Evolutionary conservation across 257 asterid species (phyloP).

Genomic region (Cinchona pubescens): DNA sequence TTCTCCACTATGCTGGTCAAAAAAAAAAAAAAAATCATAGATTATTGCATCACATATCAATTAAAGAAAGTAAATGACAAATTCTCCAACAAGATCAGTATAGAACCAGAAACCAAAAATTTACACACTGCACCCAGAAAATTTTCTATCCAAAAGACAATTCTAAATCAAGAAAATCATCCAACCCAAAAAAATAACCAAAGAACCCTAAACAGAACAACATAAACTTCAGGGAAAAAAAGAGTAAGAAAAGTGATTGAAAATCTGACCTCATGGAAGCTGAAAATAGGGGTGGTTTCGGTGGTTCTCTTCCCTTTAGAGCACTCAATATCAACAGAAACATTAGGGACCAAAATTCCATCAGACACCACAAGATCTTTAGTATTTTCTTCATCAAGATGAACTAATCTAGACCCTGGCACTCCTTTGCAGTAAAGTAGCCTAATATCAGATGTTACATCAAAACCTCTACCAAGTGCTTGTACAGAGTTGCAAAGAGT

Average conservation of each 20-base stretch:
- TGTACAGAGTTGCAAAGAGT: constrained; percentile 88
- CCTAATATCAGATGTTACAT: constrained; percentile 96
- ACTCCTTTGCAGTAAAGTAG: constrained; percentile 90
- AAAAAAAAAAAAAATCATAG: not conserved
- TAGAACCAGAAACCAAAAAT: not conserved
- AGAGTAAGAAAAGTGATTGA: not conserved
- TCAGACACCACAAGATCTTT: constrained; percentile 54
- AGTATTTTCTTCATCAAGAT: constrained; percentile 54
- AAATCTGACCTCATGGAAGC: constrained; percentile 71
- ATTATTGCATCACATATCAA: too few relatives aligned
- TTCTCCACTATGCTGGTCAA: not conserved
- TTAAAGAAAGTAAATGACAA: too few relatives aligned
- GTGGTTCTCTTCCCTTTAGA: constrained; percentile 39
- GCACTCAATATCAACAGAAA: constrained; percentile 72
- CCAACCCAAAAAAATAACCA: not conserved
- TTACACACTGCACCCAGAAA: not conserved
- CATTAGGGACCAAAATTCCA: constrained; percentile 64
- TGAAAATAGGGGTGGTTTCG: constrained; percentile 64
- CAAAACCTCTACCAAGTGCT: constrained; percentile 97
- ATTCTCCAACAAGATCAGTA: not conserved
- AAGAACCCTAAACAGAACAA: not conserved
- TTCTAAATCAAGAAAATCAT: not conserved
- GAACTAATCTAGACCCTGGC: constrained; percentile 75
- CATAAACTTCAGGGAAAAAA: not conserved
- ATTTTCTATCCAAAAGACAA: not conserved